A percentile compares a stretch with the other conserved stretches of the same genome.
Conservation (phyloP, 164 flowering plant genomes). For the Nymphaea thermarum region DNA sequence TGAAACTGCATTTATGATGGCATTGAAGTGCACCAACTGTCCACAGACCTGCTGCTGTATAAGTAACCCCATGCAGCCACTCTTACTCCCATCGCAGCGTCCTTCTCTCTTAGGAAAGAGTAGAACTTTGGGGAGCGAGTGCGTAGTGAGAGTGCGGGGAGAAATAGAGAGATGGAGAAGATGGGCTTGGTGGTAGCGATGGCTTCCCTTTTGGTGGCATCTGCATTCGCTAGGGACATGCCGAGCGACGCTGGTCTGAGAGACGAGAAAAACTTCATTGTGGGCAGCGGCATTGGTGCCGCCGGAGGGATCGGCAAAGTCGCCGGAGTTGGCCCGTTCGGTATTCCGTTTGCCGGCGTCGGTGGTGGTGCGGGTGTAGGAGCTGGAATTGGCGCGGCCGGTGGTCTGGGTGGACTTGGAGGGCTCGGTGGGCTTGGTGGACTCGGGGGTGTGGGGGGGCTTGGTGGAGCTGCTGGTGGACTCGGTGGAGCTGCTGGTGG, state of each 20-base stretch:
- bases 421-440: background rate
- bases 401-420: slow-evolving; percentile 1
- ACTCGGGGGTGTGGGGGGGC: too few relatives aligned
- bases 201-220: slow-evolving; percentile 1
- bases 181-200: background rate
- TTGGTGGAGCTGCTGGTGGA: background rate
- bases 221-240: slow-evolving; percentile 2
- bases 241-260: slow-evolving; percentile 3
- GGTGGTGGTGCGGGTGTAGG: slow-evolving; percentile 1
- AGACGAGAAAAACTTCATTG: slow-evolving; percentile 9
- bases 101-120: background rate
- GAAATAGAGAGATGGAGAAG: slow-evolving; percentile 5
- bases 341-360: background rate
- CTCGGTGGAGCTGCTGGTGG: too few relatives aligned
- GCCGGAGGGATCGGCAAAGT: background rate
- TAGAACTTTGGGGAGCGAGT: background rate
- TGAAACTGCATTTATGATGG: background rate
- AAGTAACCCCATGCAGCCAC: background rate
- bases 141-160: background rate
- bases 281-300: background rate
- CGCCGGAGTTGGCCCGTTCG: background rate
- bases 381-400: background rate
- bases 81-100: background rate
- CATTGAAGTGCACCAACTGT: background rate
- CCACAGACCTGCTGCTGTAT: background rate